Percentiles rank a stretch among this genome's conserved stretches.
These are phyloP conservation scores for Lentinus tigrinus DNA, from an alignment of 768 basidiomycete genomes.

Conservation along the genomic window DNA sequence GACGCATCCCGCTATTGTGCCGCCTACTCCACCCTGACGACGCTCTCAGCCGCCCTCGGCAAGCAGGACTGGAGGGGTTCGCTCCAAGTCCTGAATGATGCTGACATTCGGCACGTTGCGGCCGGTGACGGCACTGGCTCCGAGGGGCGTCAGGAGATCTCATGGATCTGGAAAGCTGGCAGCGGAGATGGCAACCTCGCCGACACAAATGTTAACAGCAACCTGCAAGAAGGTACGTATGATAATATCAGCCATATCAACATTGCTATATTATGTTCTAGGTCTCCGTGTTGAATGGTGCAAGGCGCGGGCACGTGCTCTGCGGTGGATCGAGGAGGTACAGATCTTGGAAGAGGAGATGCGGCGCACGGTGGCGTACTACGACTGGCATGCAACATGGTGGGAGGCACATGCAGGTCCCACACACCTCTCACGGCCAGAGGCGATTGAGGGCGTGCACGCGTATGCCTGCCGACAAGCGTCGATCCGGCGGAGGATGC, in stretches of 20 bases:
- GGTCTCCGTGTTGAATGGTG: conserved; percentile 13
- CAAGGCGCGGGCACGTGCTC: conserved; percentile 4
- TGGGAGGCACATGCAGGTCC: not conserved
- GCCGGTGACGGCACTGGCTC: not conserved
- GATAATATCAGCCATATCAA: not conserved
- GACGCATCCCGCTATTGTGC: not conserved
- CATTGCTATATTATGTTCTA: not conserved
- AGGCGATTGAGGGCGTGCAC: not conserved
- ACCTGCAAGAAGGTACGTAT: not conserved
- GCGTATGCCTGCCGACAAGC: not conserved
- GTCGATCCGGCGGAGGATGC: not conserved
- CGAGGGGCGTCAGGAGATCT: conserved; percentile 4
- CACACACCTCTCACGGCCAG: not conserved
- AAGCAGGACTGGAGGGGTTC: not conserved
- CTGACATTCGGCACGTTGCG: not conserved
- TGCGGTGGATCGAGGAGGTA: conserved; percentile 16
- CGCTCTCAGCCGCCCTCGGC: conserved; percentile 4
- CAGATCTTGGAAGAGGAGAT: conserved; percentile 17
- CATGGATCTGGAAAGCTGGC: conserved; percentile 12
- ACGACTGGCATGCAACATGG: not conserved
- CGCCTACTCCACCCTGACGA: not conserved
- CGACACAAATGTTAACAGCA: not conserved
- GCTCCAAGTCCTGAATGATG: not conserved
- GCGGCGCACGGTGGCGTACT: conserved; percentile 1
- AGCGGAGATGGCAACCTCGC: not conserved